Evolutionary conservation across 352 stramenopile genomes (phyloP), one percentile per base, ranked within the genome.

Genomic region (Peronospora destructor): DNA sequence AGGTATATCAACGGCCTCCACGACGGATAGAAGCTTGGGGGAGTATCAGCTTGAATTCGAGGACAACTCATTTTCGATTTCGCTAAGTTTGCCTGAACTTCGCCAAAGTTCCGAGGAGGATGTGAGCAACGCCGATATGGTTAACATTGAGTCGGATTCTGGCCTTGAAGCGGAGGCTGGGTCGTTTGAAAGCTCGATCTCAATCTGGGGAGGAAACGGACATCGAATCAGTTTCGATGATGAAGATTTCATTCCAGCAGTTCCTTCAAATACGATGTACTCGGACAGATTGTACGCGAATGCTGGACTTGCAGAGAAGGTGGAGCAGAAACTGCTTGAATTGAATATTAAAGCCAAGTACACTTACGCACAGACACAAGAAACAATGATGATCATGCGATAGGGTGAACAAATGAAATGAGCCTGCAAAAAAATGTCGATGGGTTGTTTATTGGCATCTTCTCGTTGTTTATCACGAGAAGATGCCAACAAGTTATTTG

Each of bases 41-140:
- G 59, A 57, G 10, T 68, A 61, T 14, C 36, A 44, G 23, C 35
- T 64, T 3, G 62, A 67, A 19, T 61, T 66, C 4, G 53, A 64
- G 0, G 53, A 65, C 32, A 51, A 69, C 14, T 48, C 55, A 10
- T 67, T 66, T 12, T 64, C 51, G 1, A 29, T 59, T 32, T 44
- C 52, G 1, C 23, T 72, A 14, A 36, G 40, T 6, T 59, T 57
- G 7, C 50, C 54, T 1, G 46, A 69, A n/a, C 53, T 62, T 9
- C 39, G 49, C 19, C 48, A 23, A 26, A 62, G 48, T 32, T 63
- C 61, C 4, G 49, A 10, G 0, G 56, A 49, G 4, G 39, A 40
- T 21, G 36, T 30, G 13, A 23, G 48, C 8, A 30, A 55, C 10
- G 28, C 12, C 10, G n/a, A 9, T 16, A 35, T 41, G 10, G 28